Evolutionary conservation across 768 basidiomycete genomes (phyloP), one percentile per base, ranked within the genome.

Genomic region (Pulveroboletus sp.): DNA sequence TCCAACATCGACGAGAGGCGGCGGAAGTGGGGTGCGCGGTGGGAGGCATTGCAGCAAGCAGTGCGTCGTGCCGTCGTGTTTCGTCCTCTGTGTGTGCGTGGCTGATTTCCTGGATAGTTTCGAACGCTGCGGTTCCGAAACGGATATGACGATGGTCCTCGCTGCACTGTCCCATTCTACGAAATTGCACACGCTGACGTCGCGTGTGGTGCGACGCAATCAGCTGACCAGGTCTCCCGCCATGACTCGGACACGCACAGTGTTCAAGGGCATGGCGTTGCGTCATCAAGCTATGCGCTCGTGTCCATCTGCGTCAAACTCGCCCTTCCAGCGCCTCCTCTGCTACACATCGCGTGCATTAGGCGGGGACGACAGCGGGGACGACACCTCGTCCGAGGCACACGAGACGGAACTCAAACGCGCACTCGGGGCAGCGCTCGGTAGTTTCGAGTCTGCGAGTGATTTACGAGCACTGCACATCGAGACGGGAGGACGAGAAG

Each of bases 51-150:
- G 24, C 73, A 81, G 17, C 85, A 87, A 65, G 85, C 85, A 48
- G 88, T 89, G 52, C 21, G 45, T 12, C 12, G 10, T n/a, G 6
- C 1, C 12, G 8, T 29, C 8, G 8, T 29, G 2, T 29, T 29
- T 29, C 8, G 8, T 29, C 12, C 5, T 29, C 27, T 29, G n/a
- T n/a, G n/a, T n/a, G n/a, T n/a, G n/a, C n/a, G n/a, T n/a, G n/a
- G n/a, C 27, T 29, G 27, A 29, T 11, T 9, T 9, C 12, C 5
- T 3, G 5, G 17, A 25, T 55, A 91, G 88, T 85, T 91, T 75
- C 84, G 87, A 69, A 75, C 76, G 27, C 69, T 91, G 25, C n/a
- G 88, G 90, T 68, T 76, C 85, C 37, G 85, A 90, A 64, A 91
- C 89, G 4, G 89, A 90, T 55, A 75, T 87, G 10, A 90, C 86